phyloP scores from a whole-genome alignment of 345 rosid species.

The Salix udensis region DNA sequence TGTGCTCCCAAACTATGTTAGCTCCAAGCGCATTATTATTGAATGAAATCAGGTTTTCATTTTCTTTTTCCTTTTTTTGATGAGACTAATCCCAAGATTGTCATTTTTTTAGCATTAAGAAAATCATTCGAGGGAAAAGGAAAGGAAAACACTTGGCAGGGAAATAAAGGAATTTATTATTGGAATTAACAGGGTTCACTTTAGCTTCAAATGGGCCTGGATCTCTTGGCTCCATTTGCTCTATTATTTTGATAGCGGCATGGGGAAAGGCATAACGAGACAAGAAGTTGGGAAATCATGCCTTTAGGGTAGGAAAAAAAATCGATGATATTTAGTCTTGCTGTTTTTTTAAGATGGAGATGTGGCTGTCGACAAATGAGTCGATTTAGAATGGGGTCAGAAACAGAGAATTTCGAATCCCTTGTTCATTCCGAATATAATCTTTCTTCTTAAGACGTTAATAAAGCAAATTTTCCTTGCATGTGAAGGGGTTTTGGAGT shows the following conservation, averaged over 20 bases:
- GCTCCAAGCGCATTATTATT: too few relatives aligned
- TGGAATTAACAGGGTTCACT: background rate
- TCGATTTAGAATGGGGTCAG: background rate
- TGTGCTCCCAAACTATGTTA: too few relatives aligned
- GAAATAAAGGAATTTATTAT: background rate
- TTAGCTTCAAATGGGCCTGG: slow-evolving; percentile 13
- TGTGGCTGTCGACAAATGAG: background rate
- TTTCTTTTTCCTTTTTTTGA: too few relatives aligned
- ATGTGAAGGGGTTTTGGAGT: slow-evolving; percentile 10
- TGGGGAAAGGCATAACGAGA: background rate
- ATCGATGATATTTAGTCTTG: too few relatives aligned
- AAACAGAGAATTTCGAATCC: background rate
- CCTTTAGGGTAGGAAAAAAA: background rate
- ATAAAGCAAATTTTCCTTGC: slow-evolving; percentile 17
- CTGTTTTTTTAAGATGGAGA: background rate
- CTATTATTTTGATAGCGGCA: background rate
- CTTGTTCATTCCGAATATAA: background rate
- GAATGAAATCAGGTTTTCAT: background rate
- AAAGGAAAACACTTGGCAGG: background rate
- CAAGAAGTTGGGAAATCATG: background rate
- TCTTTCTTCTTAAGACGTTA: background rate
- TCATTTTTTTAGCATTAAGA: background rate
- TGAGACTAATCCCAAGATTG: background rate
- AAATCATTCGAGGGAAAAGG: background rate
- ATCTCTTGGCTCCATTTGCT: slow-evolving; percentile 36